A percentile compares a stretch with the other conserved stretches of the same genome.
These are phyloP conservation scores for Rhizophagus sp. DNA, from an alignment of 192 early-diverging fungal species.

Conservation along the genomic window DNA sequence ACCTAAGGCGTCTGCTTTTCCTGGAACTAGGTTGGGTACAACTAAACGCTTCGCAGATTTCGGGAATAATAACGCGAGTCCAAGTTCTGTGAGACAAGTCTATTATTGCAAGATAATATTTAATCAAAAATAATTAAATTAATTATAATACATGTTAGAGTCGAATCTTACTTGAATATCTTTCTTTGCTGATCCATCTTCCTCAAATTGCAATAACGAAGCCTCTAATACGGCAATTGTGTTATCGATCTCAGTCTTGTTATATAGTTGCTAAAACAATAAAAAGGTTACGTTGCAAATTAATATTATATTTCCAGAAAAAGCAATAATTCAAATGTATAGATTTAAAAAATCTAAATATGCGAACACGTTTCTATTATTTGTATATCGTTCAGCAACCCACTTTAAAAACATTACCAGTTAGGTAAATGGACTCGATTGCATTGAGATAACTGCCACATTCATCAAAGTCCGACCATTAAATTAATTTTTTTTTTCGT, in stretches of 20 bases:
- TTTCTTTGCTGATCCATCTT: constrained; percentile 24
- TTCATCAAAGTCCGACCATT: background rate
- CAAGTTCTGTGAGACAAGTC: constrained; percentile 41
- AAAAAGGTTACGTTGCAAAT: background rate
- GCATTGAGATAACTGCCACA: background rate
- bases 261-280: constrained; percentile 29
- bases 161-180: constrained; percentile 21
- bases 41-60: constrained; percentile 42
- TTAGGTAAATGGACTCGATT: background rate
- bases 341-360: background rate
- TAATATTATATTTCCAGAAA: background rate
- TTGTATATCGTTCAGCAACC: background rate
- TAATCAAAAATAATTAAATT: background rate
- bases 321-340: background rate
- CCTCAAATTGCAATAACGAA: constrained; percentile 22
- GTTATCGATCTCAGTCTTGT: constrained; percentile 21
- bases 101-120: constrained; percentile 3
- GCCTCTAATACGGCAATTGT: background rate
- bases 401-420: background rate
- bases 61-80: constrained; percentile 42
- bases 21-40: constrained; percentile 30
- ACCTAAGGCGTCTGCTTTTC: constrained; percentile 14
- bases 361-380: background rate
- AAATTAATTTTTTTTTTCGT: background rate
- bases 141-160: background rate